Evolutionary conservation across 2,329 filamentous ascomycete genomes (phyloP).

Genomic region (Scedosporium dehoogii): DNA sequence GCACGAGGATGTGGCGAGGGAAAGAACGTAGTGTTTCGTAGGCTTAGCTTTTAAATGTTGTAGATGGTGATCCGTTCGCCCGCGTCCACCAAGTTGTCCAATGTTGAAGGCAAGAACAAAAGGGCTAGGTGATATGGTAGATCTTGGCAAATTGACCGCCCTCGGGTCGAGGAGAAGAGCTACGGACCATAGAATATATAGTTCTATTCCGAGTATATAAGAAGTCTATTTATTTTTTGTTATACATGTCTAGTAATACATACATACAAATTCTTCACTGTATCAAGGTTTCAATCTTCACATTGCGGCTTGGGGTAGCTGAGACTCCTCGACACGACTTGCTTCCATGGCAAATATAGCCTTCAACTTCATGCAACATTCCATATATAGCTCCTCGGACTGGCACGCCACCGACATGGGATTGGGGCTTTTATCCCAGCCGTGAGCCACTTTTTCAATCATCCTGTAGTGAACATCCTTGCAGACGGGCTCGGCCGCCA

Average conservation of each 20-base stretch:
- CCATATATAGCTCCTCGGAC: slow-evolving; percentile 1
- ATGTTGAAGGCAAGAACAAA: too few relatives aligned
- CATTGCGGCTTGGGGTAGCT: not conserved
- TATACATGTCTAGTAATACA: too few relatives aligned
- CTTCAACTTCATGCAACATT: slow-evolving; percentile 1
- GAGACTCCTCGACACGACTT: not conserved
- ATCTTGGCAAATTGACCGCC: too few relatives aligned
- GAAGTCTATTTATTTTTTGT: too few relatives aligned
- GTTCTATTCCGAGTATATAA: too few relatives aligned
- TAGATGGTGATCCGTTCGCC: too few relatives aligned
- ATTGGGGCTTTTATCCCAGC: slow-evolving; percentile 5
- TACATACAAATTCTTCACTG: too few relatives aligned
- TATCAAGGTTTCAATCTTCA: not conserved
- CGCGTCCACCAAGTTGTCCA: too few relatives aligned
- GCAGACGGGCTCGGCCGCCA: not conserved
- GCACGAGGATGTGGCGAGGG: not conserved
- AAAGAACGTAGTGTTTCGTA: not conserved
- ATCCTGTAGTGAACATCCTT: slow-evolving; percentile 3
- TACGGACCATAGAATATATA: too few relatives aligned
- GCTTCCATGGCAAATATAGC: not conserved
- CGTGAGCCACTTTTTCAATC: slow-evolving; percentile 2
- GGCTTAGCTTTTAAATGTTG: too few relatives aligned
- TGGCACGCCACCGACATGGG: not conserved
- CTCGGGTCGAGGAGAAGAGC: too few relatives aligned
- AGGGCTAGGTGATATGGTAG: too few relatives aligned